Evolutionary conservation across 495 filamentous ascomycete genomes (phyloP), one percentile per base, ranked within the genome.

Genomic region (Apodospora peruviana): DNA sequence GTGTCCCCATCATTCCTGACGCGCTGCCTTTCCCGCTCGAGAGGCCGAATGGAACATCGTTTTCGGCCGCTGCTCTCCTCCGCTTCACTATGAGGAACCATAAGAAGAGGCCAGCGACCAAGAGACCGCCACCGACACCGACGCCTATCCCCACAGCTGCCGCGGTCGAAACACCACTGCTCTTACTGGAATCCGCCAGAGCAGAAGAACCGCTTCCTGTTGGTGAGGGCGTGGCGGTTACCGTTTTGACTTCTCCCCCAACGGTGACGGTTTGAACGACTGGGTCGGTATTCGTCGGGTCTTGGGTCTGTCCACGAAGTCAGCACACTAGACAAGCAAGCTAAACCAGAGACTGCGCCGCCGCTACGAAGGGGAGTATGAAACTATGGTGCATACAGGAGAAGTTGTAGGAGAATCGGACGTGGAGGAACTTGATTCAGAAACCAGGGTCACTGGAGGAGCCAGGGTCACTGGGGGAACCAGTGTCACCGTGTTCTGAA

Each of bases 141-240:
- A 75, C 49, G 18, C 58, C 71, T 4, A 75, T 68, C 16, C 73
- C 73, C 18, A 58, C 73, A 10, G 62, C 61, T 4, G 64, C 60
- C 8, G 66, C 73, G 0, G 57, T 53, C 3, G 56, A 44, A 4
- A 71, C 65, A 0, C 69, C 66, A 20, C 53, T 52, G 32, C 57
- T 48, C 10, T 53, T 16, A 47, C 17, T 25, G 27, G 56, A n/a
- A 1, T 57, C 44, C 11, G 45, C 43, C 16, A 37, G 12, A 4
- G 29, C 20, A 2, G 45, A 52, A n/a, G 40, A 35, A 9, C 51
- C 49, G 27, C 52, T 36, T 7, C 47, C 50, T 22, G 57, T 62
- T 0, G 60, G 39, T n/a, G 53, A 49, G 0, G 69, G 65, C 11
- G 53, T 58, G 24, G 67, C 63, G 0, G 70, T 69, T 19, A 75